Evolutionary conservation across 1,139 yeast species (phyloP), one percentile per base, ranked within the genome.

Genomic region (Lodderomyces theae): DNA sequence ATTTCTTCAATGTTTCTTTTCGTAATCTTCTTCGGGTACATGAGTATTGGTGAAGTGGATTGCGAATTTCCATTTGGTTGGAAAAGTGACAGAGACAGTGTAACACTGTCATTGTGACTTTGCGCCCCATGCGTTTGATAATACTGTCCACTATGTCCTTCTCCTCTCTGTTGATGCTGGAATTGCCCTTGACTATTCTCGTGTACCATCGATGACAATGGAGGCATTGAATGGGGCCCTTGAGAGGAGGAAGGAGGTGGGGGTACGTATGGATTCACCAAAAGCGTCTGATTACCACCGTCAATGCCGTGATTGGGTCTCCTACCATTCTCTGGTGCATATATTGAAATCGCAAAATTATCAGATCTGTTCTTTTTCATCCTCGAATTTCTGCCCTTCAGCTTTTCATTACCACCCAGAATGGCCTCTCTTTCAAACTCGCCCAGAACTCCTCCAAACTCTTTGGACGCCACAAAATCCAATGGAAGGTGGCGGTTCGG

Each of bases 401-500:
- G n/a, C 11, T 15, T 2, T 5, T 4, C 18, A 15, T 18, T 15
- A 3, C 9, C n/a, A n/a, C n/a, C n/a, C n/a, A n/a, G n/a, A n/a
- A n/a, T n/a, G n/a, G n/a, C n/a, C n/a, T n/a, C n/a, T n/a, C n/a
- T n/a, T n/a, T n/a, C n/a, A n/a, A n/a, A n/a, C n/a, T 15, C 39
- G 18, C 18, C 31, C 6, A 38, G 37, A 3, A 38, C 46, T 28
- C 42, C 41, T 3, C 51, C 52, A 16, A 40, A 18, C 39, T 50
- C 53, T 30, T 48, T 49, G 33, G 40, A 42, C n/a, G 48, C 38
- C 29, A 50, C 43, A 41, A 48, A 50, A 21, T 49, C 51, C 35
- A 50, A 48, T n/a, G 53, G 52, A 12, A 50, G 30, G 26, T 49
- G 45, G 12, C 53, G 40, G 40, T 46, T 46, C 5, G 53, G 53